Evolutionary conservation across 306 rosid genomes (phyloP).

Genomic region (Acmispon strigosus): DNA sequence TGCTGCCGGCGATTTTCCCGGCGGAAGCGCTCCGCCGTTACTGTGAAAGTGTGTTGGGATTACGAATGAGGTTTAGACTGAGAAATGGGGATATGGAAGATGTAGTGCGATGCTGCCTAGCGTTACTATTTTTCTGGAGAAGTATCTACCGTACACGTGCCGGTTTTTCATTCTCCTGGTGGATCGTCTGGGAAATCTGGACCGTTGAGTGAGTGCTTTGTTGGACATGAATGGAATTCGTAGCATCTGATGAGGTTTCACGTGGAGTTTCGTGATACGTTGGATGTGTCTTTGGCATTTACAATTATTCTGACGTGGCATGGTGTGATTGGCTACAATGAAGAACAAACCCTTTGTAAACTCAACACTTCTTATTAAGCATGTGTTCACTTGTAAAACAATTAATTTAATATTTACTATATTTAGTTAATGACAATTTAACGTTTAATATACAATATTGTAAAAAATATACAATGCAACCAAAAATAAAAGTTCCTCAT

Average conservation of each 20-base stretch:
- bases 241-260: not conserved
- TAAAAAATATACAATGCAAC: too few relatives aligned
- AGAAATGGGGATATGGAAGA: not conserved
- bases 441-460: too few relatives aligned
- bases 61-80: slow-evolving; percentile 5
- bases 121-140: not conserved
- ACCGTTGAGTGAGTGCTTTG: not conserved
- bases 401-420: too few relatives aligned
- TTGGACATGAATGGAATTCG: not conserved
- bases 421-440: too few relatives aligned
- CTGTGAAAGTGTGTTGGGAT: slow-evolving; percentile 10
- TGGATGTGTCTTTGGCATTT: not conserved
- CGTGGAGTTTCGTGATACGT: not conserved
- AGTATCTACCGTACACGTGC: slow-evolving; percentile 20
- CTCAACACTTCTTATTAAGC: too few relatives aligned
- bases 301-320: not conserved
- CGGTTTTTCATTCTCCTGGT: not conserved
- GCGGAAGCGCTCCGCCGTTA: slow-evolving; percentile 30
- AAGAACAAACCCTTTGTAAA: too few relatives aligned
- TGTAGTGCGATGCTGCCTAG: slow-evolving; percentile 12
- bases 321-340: not conserved
- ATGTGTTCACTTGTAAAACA: too few relatives aligned
- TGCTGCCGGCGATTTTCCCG: slow-evolving; percentile 28
- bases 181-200: not conserved
- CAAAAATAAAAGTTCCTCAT: too few relatives aligned